A percentile compares a stretch with the other conserved stretches of the same genome.
phyloP scores from a whole-genome alignment of 2,329 filamentous ascomycete species.

The Ascochyta pisi region DNA sequence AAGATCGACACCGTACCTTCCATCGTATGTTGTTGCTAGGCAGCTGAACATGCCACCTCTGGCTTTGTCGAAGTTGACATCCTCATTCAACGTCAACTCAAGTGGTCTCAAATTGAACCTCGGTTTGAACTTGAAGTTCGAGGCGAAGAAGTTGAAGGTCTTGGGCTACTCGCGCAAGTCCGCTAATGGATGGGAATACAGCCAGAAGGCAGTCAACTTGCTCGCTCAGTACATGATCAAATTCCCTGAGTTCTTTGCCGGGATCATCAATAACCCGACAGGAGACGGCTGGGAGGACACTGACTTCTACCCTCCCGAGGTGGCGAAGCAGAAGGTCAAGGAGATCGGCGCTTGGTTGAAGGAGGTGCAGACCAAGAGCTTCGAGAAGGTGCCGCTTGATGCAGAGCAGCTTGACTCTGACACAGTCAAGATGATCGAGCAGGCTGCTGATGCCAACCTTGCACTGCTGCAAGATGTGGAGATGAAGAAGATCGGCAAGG shows the following conservation, averaged over 20 bases:
- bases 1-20: slow-evolving; percentile 75
- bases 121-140: slow-evolving; percentile 95
- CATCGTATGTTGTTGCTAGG: slow-evolving; percentile 87
- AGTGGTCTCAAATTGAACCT: slow-evolving; percentile 86
- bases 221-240: slow-evolving; percentile 88
- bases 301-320: slow-evolving; percentile 79
- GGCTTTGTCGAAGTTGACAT: slow-evolving; percentile 93
- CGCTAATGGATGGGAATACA: slow-evolving; percentile 93
- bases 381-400: slow-evolving; percentile 94
- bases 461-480: slow-evolving; percentile 50
- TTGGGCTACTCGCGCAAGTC: slow-evolving; percentile 91
- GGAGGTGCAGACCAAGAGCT: slow-evolving; percentile 85
- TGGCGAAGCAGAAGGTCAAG: slow-evolving; percentile 82
- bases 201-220: slow-evolving; percentile 78
- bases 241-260: slow-evolving; percentile 95
- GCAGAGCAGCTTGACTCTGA: slow-evolving; percentile 95
- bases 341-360: slow-evolving; percentile 96
- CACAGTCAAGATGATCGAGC: slow-evolving; percentile 80
- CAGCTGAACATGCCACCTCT: slow-evolving; percentile 83
- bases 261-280: slow-evolving; percentile 83
- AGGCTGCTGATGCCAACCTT: slow-evolving; percentile 67
- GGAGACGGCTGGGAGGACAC: slow-evolving; percentile 83
- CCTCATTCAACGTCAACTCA: slow-evolving; percentile 85
- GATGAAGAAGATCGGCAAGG: slow-evolving; percentile 75
- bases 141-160: slow-evolving; percentile 93